Evolutionary conservation across 805 yeast genomes (phyloP), one percentile per base, ranked within the genome.

Genomic region (Maudiozyma serrabonitensis): DNA sequence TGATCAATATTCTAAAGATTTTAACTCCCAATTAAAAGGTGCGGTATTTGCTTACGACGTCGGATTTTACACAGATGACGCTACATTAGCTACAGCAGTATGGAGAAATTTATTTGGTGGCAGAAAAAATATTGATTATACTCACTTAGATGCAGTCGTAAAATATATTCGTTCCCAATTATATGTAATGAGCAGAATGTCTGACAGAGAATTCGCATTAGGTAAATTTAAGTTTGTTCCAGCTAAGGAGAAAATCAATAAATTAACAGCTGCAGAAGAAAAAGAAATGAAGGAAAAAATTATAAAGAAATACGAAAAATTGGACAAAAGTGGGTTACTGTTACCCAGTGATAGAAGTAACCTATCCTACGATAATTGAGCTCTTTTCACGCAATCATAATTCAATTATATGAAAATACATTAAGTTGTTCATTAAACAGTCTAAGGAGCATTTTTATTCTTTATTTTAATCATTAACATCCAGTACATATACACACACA

Each of bases 91-190:
- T 2, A 77, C 81, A 31, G 91, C 95, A 0, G 63, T 85, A 34
- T 86, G 95, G 95, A 81, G 99, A 75, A 93, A 93, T 65, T 69
- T 93, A 52, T 93, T 90, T 69, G 85, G 86, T 57, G 95, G 93
- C 50, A 82, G 86, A 66, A 79, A 80, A 41, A 81, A 87, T 55
- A 80, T 84, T 18, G 96, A 91, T 67, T 74, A 84, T 67, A 80
- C 85, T 50, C 88, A 88, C 53, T 71, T 93, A 42, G 97, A 90
- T 66, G 90, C 93, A 13, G 74, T 86, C 56, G 87, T 90, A n/a
- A 87, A 87, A 54, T 93, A 91, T 63, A 83, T 88, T 26, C 81
- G 97, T 65, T 83, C 87, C 57, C 96, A 93, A 64, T 70, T 93
- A 46, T 93, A 90, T 62, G 91, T 93, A 15, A 71, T 93, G 60